Conservation (phyloP, 129 eudicot species). For the Flaveria brownii region DNA sequence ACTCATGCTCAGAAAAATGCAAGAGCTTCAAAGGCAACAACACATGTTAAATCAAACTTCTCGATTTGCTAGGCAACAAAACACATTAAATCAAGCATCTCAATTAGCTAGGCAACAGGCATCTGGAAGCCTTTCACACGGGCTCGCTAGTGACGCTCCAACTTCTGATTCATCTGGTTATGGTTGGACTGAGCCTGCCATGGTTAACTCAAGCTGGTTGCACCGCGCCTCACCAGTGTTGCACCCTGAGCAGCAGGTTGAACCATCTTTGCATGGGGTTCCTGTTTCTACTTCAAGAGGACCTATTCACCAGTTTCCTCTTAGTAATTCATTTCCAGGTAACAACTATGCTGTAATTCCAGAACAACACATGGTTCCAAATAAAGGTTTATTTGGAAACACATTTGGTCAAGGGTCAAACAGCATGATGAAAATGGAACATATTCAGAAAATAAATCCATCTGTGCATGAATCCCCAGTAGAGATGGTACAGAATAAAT, state of each 20-base stretch:
- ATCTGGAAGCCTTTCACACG: slow-evolving; percentile 50
- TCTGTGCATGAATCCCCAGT: slow-evolving; percentile 38
- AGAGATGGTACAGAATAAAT: slow-evolving; percentile 39
- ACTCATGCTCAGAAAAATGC: slow-evolving; percentile 69
- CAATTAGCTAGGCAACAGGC: slow-evolving; percentile 25
- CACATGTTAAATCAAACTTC: slow-evolving; percentile 42
- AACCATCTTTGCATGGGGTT: slow-evolving; percentile 75
- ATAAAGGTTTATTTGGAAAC: slow-evolving; percentile 51
- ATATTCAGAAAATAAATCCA: slow-evolving; percentile 38
- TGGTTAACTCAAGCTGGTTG: slow-evolving; percentile 64
- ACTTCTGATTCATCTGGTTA: slow-evolving; percentile 44
- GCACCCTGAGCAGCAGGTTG: slow-evolving; percentile 70
- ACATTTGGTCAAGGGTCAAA: slow-evolving; percentile 51
- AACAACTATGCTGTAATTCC: slow-evolving; percentile 46
- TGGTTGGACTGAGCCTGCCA: slow-evolving; percentile 53
- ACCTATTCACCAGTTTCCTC: slow-evolving; percentile 43
- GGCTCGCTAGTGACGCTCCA: slow-evolving; percentile 48
- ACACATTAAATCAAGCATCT: background rate
- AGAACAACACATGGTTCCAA: slow-evolving; percentile 47
- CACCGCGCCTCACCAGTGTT: slow-evolving; percentile 53
- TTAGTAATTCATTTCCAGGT: slow-evolving; percentile 50
- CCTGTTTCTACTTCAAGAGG: slow-evolving; percentile 65
- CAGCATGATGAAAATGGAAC: slow-evolving; percentile 41
- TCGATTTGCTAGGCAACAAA: slow-evolving; percentile 34
- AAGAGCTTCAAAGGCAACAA: slow-evolving; percentile 70